Conservation (phyloP, 139 green algal genomes). For the Chlorokybus atmophyticus region DNA sequence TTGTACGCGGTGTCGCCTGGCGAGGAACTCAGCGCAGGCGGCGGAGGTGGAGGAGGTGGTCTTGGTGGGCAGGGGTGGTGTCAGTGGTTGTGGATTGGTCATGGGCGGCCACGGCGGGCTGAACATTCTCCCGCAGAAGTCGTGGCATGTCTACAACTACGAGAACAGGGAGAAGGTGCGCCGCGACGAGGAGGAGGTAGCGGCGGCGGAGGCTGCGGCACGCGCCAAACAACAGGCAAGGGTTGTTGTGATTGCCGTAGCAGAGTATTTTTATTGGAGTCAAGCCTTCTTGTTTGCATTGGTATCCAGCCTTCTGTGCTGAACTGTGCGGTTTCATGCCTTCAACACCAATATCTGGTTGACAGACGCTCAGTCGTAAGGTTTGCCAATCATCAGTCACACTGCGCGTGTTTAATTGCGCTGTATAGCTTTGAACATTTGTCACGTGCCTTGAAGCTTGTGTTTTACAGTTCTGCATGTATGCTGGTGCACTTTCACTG, state of each 20-base stretch:
- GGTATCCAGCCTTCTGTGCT: too few relatives aligned
- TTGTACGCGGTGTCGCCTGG: too few relatives aligned
- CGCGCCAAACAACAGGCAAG: conserved; percentile 7
- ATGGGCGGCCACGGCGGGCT: conserved; percentile 90
- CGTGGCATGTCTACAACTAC: conserved; percentile 82
- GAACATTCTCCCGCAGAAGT: conserved; percentile 93
- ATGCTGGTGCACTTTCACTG: too few relatives aligned
- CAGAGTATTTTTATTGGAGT: too few relatives aligned
- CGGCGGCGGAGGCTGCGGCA: neutral
- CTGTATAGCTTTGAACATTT: too few relatives aligned
- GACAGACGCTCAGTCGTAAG: neutral
- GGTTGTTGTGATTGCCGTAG: neutral
- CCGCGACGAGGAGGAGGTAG: conserved; percentile 23
- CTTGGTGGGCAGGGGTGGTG: too few relatives aligned
- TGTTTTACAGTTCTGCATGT: too few relatives aligned
- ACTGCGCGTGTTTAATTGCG: too few relatives aligned
- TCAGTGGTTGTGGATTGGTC: too few relatives aligned
- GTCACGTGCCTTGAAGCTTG: too few relatives aligned
- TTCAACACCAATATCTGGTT: neutral
- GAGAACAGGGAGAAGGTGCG: conserved; percentile 64
- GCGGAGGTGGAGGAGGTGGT: too few relatives aligned
- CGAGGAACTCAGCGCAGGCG: too few relatives aligned
- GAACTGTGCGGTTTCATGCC: neutral
- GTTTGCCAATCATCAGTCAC: conserved; percentile 4
- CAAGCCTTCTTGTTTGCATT: neutral